Evolutionary conservation across 306 rosid genomes (phyloP).

Genomic region (Gastrolobium bilobum): DNA sequence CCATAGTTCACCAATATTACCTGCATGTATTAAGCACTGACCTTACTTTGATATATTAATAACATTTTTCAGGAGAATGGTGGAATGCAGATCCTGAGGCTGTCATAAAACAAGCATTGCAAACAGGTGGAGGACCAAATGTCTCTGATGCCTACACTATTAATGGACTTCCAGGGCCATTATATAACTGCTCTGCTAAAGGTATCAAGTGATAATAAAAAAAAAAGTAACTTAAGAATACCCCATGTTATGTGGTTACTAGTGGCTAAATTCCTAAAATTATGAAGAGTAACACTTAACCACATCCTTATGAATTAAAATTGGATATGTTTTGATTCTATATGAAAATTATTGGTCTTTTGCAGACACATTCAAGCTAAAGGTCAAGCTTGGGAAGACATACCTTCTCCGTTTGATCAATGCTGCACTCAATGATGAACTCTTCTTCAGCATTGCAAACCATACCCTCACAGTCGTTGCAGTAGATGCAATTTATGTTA

Average conservation of each 20-base stretch:
- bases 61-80: slow-evolving; percentile 71
- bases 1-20: neutral
- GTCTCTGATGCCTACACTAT: slow-evolving; percentile 77
- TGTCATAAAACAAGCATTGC: slow-evolving; percentile 62
- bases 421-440: slow-evolving; percentile 74
- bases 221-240: neutral
- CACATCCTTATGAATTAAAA: neutral
- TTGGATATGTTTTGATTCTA: neutral
- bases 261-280: neutral
- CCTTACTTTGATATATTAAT: neutral
- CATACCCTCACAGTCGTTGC: slow-evolving; percentile 71
- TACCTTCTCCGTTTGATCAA: slow-evolving; percentile 75
- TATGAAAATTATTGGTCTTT: neutral
- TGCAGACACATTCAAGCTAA: slow-evolving; percentile 68
- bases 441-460: slow-evolving; percentile 78
- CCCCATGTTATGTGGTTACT: neutral
- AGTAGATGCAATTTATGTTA: slow-evolving; percentile 68
- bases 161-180: slow-evolving; percentile 73
- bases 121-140: slow-evolving; percentile 76
- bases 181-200: slow-evolving; percentile 70
- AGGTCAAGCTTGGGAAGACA: slow-evolving; percentile 65
- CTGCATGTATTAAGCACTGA: slow-evolving; percentile 12
- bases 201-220: slow-evolving; percentile 47
- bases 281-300: neutral
- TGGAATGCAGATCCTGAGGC: slow-evolving; percentile 72